phyloP scores from a whole-genome alignment of 2,329 filamentous ascomycete genomes.

The Teratosphaeria destructans region DNA sequence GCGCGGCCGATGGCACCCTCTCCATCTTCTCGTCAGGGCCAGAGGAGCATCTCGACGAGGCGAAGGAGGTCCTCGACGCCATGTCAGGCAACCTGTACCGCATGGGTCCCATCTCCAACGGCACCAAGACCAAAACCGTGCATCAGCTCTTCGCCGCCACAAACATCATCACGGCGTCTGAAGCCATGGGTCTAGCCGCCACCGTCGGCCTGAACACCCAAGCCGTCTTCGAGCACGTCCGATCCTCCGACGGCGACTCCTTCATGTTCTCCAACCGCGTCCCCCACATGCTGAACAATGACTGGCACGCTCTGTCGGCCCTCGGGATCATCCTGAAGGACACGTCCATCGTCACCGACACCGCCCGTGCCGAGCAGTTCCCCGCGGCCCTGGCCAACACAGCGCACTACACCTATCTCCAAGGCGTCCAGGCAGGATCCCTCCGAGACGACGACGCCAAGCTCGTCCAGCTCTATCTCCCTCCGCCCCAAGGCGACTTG shows the following conservation, averaged over 20 bases:
- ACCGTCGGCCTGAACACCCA: conserved; percentile 43
- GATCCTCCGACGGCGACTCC: conserved; percentile 30
- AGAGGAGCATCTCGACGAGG: conserved; percentile 45
- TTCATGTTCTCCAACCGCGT: conserved; percentile 51
- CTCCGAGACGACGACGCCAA: conserved; percentile 45
- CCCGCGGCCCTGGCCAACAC: conserved; percentile 50
- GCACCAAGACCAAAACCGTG: conserved; percentile 48
- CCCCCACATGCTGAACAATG: conserved; percentile 41
- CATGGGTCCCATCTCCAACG: conserved; percentile 43
- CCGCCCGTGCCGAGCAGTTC: conserved; percentile 48
- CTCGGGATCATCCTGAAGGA: conserved; percentile 40
- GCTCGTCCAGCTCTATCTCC: conserved; percentile 44
- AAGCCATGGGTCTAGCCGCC: conserved; percentile 48
- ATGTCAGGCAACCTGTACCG: conserved; percentile 57
- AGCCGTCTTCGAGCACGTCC: conserved; percentile 39
- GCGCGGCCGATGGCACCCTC: conserved; percentile 60
- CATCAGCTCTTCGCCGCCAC: conserved; percentile 50
- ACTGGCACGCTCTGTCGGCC: conserved; percentile 37
- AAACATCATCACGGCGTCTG: conserved; percentile 46
- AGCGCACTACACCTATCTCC: conserved; percentile 56
- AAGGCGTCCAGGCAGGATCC: conserved; percentile 48
- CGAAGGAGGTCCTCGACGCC: conserved; percentile 48
- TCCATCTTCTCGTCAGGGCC: conserved; percentile 62
- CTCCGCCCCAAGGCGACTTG: conserved; percentile 20
- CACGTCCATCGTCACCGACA: conserved; percentile 55